A percentile compares a stretch with the other conserved stretches of the same genome.
phyloP scores from a whole-genome alignment of 345 rosid genomes.

The Citrus medica region DNA sequence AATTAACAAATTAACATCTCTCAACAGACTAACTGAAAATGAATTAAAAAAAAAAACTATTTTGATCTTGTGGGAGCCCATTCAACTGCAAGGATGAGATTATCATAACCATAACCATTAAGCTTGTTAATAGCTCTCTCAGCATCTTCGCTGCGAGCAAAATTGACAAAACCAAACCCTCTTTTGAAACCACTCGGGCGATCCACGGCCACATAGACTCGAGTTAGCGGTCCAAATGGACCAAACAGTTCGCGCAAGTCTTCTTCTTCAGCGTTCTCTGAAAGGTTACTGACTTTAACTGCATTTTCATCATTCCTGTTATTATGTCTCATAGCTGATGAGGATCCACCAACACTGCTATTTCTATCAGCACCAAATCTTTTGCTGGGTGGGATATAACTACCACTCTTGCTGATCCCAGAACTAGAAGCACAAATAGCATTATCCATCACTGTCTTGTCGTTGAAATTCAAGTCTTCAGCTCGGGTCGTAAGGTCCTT shows the following conservation, averaged over 20 bases:
- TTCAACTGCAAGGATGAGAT: slow-evolving; percentile 34
- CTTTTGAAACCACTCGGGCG: slow-evolving; percentile 24
- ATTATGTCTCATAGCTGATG: slow-evolving; percentile 21
- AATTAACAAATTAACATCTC: background rate
- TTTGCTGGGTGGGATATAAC: slow-evolving; percentile 51
- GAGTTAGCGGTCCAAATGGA: slow-evolving; percentile 30
- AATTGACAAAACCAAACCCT: slow-evolving; percentile 38
- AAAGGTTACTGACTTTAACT: slow-evolving; percentile 30
- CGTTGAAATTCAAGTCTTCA: slow-evolving; percentile 28
- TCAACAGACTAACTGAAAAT: background rate
- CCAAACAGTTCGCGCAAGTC: slow-evolving; percentile 42
- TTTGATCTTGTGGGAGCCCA: slow-evolving; percentile 28
- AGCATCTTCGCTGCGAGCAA: slow-evolving; percentile 30
- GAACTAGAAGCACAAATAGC: slow-evolving; percentile 15
- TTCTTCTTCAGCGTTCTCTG: slow-evolving; percentile 35
- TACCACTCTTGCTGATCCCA: slow-evolving; percentile 33
- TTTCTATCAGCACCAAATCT: background rate
- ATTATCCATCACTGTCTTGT: slow-evolving; percentile 40
- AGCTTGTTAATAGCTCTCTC: slow-evolving; percentile 37
- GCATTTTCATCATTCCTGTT: slow-evolving; percentile 25
- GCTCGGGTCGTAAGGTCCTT: slow-evolving; percentile 47
- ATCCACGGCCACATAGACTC: slow-evolving; percentile 30
- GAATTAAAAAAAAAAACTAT: background rate
- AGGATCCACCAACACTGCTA: background rate
- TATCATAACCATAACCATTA: slow-evolving; percentile 43